phyloP scores from a whole-genome alignment of 75 land plant species.

The Pinus albicaulis region DNA sequence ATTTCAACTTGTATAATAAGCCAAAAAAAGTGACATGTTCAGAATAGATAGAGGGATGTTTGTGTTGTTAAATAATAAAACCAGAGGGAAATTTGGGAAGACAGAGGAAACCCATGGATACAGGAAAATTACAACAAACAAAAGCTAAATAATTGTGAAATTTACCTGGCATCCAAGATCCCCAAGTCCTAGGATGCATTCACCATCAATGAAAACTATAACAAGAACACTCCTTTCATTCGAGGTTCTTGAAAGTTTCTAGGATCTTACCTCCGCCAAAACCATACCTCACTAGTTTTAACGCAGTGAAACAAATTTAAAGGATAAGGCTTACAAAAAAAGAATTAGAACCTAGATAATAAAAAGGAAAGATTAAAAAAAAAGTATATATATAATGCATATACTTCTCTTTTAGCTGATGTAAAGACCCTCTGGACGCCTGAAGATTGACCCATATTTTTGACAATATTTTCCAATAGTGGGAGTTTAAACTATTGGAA shows the following conservation, averaged over 20 bases:
- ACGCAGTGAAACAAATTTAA: background rate
- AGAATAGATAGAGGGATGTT: no score
- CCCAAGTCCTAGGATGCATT: conserved; percentile 83
- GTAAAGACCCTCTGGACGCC: no score
- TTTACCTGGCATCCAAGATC: conserved; percentile 86
- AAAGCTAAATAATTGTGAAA: background rate
- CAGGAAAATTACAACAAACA: background rate
- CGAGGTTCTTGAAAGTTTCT: conserved; percentile 70
- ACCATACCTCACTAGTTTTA: background rate
- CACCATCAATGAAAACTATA: conserved; percentile 90
- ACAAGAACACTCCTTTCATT: conserved; percentile 67
- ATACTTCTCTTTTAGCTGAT: no score
- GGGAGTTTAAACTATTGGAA: no score
- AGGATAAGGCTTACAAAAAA: background rate
- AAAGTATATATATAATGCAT: no score
- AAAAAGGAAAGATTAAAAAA: no score
- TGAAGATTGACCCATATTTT: no score
- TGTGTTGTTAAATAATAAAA: background rate
- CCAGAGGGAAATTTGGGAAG: background rate
- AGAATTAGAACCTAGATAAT: background rate
- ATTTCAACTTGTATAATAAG: no score
- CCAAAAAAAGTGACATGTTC: no score
- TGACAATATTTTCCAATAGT: no score
- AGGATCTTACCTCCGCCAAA: conserved; percentile 63
- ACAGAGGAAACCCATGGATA: background rate